phyloP scores from a whole-genome alignment of 257 asterid species.

The Solanum rostratum region DNA sequence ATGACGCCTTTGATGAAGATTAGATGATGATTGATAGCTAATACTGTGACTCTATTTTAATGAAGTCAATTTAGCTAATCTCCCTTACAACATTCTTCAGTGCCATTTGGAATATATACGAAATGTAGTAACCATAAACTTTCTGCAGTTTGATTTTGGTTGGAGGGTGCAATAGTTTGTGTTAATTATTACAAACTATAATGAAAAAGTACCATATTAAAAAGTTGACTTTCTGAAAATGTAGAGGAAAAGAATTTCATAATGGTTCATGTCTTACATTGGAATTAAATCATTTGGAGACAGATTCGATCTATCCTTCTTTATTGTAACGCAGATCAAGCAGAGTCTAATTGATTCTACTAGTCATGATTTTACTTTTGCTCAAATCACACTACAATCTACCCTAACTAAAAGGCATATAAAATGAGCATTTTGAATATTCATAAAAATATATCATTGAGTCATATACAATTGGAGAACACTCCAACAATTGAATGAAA shows the following conservation, averaged over 20 bases:
- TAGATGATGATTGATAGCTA: background rate
- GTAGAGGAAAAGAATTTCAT: too few species aligned
- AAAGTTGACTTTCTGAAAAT: too few species aligned
- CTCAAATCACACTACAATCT: too few species aligned
- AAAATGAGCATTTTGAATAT: too few species aligned
- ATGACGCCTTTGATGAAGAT: background rate
- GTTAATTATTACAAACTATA: too few species aligned
- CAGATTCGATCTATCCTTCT: too few species aligned
- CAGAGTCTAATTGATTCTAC: background rate
- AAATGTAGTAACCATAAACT: background rate
- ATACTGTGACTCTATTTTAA: background rate
- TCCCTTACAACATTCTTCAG: background rate
- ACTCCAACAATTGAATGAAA: background rate
- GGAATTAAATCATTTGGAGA: too few species aligned
- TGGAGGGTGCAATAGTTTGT: background rate
- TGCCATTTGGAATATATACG: background rate
- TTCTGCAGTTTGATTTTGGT: background rate
- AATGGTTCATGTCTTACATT: too few species aligned
- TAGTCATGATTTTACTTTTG: too few species aligned
- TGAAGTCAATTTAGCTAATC: background rate
- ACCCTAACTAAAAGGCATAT: too few species aligned
- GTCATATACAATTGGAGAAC: background rate
- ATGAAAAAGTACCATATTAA: too few species aligned
- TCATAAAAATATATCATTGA: too few species aligned
- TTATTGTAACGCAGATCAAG: background rate